These are phyloP conservation scores for Candida wancherniae DNA, from an alignment of 805 yeast species.

Conservation along the genomic window DNA sequence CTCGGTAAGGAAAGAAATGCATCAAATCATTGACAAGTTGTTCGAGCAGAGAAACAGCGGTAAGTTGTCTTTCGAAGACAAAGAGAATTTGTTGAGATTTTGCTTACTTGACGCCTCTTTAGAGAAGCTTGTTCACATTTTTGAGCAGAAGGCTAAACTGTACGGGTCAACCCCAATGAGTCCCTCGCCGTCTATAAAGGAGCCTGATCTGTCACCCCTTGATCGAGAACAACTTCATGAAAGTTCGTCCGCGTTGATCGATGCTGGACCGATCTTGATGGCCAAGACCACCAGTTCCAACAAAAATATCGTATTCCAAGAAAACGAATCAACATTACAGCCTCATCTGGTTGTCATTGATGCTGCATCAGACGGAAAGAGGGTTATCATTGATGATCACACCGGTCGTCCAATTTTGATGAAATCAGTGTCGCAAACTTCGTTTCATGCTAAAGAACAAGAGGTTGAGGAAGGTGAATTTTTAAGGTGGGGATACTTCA, in stretches of 20 bases:
- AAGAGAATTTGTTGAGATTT: slow-evolving; percentile 49
- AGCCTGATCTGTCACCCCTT: slow-evolving; percentile 1
- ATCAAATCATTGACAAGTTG: slow-evolving; percentile 45
- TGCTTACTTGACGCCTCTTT: slow-evolving; percentile 52
- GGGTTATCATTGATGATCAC: slow-evolving; percentile 55
- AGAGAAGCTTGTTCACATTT: slow-evolving; percentile 48
- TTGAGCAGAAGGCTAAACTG: slow-evolving; percentile 37
- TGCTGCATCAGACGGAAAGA: slow-evolving; percentile 47
- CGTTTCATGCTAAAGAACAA: slow-evolving; percentile 65
- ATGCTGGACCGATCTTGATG: slow-evolving; percentile 48
- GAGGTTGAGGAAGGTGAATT: slow-evolving; percentile 92
- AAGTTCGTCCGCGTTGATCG: slow-evolving; percentile 46
- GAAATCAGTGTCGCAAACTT: slow-evolving; percentile 59
- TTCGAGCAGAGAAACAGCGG: slow-evolving; percentile 45
- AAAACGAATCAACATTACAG: slow-evolving; percentile 26
- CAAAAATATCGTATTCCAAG: slow-evolving; percentile 7
- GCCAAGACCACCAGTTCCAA: slow-evolving; percentile 9
- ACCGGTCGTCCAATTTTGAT: slow-evolving; percentile 71
- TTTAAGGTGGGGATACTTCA: slow-evolving; percentile 79
- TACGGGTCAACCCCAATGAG: slow-evolving; percentile 16
- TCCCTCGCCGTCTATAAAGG: slow-evolving; percentile 13
- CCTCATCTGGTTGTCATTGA: slow-evolving; percentile 76
- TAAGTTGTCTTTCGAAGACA: slow-evolving; percentile 47
- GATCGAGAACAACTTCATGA: slow-evolving; percentile 38
- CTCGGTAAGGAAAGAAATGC: slow-evolving; percentile 47